Conservation (phyloP, 2,329 filamentous ascomycete species). For the Xylaria sp. region DNA sequence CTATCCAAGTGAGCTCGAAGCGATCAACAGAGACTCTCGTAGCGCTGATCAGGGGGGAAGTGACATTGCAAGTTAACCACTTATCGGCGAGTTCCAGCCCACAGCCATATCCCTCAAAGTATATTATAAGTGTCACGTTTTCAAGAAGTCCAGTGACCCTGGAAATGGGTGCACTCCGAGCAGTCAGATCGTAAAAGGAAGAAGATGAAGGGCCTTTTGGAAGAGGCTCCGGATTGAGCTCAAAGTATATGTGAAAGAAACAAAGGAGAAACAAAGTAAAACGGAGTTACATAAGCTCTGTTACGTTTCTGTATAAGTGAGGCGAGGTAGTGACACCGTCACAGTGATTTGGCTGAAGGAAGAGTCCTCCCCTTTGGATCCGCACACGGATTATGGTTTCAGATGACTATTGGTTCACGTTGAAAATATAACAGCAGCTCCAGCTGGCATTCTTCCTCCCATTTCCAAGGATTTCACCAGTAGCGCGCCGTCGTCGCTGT, state of each 20-base stretch:
- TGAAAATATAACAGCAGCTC: not conserved
- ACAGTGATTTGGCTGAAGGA: constrained; percentile 12
- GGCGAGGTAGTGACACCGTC: constrained; percentile 37
- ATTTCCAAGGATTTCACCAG: not conserved
- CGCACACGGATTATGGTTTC: not conserved
- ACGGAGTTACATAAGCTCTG: not conserved
- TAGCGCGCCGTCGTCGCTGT: not conserved
- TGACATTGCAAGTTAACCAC: not conserved
- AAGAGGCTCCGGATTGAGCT: not conserved
- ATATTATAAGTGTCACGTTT: not conserved
- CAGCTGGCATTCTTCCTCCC: not conserved
- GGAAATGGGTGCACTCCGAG: not conserved
- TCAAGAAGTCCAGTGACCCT: not conserved
- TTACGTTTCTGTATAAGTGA: constrained; percentile 32
- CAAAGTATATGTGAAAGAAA: not conserved
- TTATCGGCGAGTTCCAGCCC: not conserved
- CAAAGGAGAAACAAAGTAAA: not conserved
- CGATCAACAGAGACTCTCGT: not conserved
- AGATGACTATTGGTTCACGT: not conserved
- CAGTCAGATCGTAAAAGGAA: not conserved
- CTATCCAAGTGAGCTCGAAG: not conserved
- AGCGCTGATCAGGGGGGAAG: not conserved
- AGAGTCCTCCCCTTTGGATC: not conserved
- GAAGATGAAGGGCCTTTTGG: constrained; percentile 3
- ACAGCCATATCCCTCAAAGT: not conserved